Evolutionary conservation across 2,329 filamentous ascomycete species (phyloP).

Genomic region (Aspergillus sp.): DNA sequence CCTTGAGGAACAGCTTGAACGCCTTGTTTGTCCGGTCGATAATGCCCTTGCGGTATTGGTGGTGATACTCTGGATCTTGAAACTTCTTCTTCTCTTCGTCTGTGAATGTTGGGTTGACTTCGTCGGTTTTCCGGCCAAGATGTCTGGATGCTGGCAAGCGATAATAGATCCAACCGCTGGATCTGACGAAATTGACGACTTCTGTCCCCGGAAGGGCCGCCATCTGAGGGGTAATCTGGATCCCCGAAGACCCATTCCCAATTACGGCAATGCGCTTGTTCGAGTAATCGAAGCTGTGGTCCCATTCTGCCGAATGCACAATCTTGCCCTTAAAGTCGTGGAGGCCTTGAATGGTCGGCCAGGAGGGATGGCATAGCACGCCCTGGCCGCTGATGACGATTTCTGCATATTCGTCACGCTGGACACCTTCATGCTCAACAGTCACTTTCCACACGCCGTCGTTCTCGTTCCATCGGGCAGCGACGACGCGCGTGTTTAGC

Average conservation of each 20-base stretch:
- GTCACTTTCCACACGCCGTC: constrained; percentile 41
- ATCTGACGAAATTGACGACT: constrained; percentile 35
- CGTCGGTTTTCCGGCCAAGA: constrained; percentile 28
- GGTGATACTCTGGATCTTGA: constrained; percentile 36
- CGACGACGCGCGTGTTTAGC: constrained; percentile 42
- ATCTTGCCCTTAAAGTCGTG: constrained; percentile 34
- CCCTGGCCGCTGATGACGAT: constrained; percentile 42
- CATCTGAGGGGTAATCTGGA: constrained; percentile 41
- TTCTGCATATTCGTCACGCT: constrained; percentile 37
- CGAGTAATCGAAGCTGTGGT: constrained; percentile 28
- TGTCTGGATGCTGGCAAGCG: constrained; percentile 27
- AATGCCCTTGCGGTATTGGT: constrained; percentile 42
- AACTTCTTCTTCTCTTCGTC: constrained; percentile 30
- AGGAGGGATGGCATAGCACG: constrained; percentile 25
- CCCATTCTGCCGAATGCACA: constrained; percentile 39
- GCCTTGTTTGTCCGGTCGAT: constrained; percentile 25
- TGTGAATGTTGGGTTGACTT: constrained; percentile 34
- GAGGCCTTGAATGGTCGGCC: constrained; percentile 36
- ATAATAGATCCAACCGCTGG: constrained; percentile 35
- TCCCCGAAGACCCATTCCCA: constrained; percentile 36
- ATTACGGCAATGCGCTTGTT: constrained; percentile 30
- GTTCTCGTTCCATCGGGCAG: constrained; percentile 45
- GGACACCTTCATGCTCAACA: constrained; percentile 32
- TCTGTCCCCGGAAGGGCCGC: constrained; percentile 29
- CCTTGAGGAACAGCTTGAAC: constrained; percentile 27